Evolutionary conservation across 441 rosid species (phyloP).

Genomic region (Adansonia grandidieri): DNA sequence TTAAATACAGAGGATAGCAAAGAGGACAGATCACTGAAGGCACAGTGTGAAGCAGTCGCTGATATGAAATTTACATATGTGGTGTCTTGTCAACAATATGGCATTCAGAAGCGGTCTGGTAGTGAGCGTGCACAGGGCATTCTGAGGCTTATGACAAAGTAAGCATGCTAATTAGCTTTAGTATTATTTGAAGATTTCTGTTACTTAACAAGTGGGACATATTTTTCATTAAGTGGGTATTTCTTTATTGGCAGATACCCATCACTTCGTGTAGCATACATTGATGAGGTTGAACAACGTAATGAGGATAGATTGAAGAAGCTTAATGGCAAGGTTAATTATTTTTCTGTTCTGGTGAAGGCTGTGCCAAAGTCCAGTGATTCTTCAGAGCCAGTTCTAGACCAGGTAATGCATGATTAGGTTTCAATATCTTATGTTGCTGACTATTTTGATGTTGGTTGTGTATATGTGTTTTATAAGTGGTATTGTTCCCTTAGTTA

Average conservation of each 20-base stretch:
- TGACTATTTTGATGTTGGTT: background rate
- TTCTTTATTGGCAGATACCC: conserved; percentile 66
- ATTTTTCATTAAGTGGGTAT: background rate
- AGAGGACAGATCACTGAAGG: conserved; percentile 83
- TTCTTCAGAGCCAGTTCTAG: conserved; percentile 78
- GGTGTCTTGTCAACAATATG: conserved; percentile 98
- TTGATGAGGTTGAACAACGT: conserved; percentile 97
- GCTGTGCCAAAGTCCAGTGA: conserved; percentile 87
- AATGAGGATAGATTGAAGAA: conserved; percentile 72
- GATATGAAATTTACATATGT: conserved; percentile 98
- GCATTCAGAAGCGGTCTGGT: conserved; percentile 90
- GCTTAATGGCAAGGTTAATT: conserved; percentile 73
- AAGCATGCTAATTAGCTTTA: conserved; percentile 25
- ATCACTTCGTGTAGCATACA: conserved; percentile 96
- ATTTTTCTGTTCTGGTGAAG: conserved; percentile 82
- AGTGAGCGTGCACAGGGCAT: conserved; percentile 87
- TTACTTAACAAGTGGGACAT: conserved; percentile 24
- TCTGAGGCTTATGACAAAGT: conserved; percentile 91
- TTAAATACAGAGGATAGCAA: conserved; percentile 70
- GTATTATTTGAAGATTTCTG: conserved; percentile 10
- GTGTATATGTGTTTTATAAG: background rate
- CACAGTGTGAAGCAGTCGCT: conserved; percentile 96
- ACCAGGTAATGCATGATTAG: conserved; percentile 65
- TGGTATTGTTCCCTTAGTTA: background rate
- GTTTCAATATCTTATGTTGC: background rate